phyloP scores from a whole-genome alignment of 257 asterid species.

The Cordia subcordata region DNA sequence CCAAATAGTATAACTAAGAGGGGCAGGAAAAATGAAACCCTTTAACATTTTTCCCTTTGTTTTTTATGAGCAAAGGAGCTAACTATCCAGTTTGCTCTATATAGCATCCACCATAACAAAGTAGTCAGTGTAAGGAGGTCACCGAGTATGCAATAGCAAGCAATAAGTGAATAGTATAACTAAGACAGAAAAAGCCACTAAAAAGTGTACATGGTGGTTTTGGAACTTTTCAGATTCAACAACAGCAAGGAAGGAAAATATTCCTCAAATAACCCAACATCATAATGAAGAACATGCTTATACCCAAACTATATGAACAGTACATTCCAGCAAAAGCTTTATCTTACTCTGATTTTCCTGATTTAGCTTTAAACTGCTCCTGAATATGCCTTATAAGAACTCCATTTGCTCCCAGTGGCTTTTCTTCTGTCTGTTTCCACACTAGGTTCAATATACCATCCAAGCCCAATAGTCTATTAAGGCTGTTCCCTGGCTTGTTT shows the following conservation, averaged over 20 bases:
- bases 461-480: constrained; percentile 82
- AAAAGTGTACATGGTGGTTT: not conserved
- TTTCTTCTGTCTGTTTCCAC: constrained; percentile 95
- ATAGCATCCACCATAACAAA: no score
- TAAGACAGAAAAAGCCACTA: not conserved
- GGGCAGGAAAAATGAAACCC: no score
- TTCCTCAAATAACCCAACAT: not conserved
- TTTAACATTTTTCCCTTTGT: no score
- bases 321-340: constrained; percentile 8
- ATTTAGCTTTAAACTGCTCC: constrained; percentile 92
- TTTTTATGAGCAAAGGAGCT: no score
- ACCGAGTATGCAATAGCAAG: not conserved
- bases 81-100: no score
- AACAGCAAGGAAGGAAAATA: not conserved
- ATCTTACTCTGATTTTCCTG: constrained; percentile 91
- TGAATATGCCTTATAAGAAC: constrained; percentile 83
- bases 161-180: not conserved
- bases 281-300: not conserved
- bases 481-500: constrained; percentile 87
- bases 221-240: not conserved
- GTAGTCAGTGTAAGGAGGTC: no score
- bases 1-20: no score
- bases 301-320: not conserved
- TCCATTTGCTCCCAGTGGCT: constrained; percentile 87
- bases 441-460: constrained; percentile 96